Percentiles rank a stretch among this genome's conserved stretches.
Conservation (phyloP, 768 basidiomycete species). For the Sutorius australiensis region DNA sequence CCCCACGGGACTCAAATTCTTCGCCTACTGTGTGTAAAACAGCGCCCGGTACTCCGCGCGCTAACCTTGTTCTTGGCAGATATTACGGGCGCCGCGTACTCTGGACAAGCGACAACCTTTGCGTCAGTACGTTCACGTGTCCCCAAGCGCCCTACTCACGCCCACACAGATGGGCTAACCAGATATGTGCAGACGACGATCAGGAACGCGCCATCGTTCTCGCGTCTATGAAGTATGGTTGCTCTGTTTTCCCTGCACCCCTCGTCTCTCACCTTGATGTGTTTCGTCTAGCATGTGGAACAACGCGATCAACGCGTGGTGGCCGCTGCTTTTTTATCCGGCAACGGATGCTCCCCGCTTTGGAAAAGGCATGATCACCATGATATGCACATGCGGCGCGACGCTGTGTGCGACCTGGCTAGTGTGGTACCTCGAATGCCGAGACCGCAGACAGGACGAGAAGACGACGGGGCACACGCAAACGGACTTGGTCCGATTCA, state of each 20-base stretch:
- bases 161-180: conserved; percentile 66
- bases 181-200: conserved; percentile 66
- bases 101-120: conserved; percentile 75
- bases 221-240: conserved; percentile 67
- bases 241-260: neutral
- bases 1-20: conserved; percentile 63
- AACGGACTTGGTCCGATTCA: neutral
- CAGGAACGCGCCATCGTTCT: conserved; percentile 67
- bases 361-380: conserved; percentile 64
- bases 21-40: conserved; percentile 61
- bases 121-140: conserved; percentile 40
- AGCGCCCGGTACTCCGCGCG: neutral
- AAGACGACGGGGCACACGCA: neutral
- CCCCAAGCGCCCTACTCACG: neutral
- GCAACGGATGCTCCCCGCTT: conserved; percentile 69
- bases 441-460: conserved; percentile 26
- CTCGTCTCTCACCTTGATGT: neutral
- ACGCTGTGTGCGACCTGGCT: conserved; percentile 53
- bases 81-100: conserved; percentile 62
- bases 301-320: conserved; percentile 66
- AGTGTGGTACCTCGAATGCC: conserved; percentile 52
- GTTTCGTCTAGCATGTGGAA: conserved; percentile 54
- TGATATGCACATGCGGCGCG: conserved; percentile 56
- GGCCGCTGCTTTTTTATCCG: conserved; percentile 69
- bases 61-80: conserved; percentile 30